These are phyloP conservation scores for Sanghuangporus weigelae DNA, from an alignment of 1,284 basidiomycete species.

Conservation along the genomic window DNA sequence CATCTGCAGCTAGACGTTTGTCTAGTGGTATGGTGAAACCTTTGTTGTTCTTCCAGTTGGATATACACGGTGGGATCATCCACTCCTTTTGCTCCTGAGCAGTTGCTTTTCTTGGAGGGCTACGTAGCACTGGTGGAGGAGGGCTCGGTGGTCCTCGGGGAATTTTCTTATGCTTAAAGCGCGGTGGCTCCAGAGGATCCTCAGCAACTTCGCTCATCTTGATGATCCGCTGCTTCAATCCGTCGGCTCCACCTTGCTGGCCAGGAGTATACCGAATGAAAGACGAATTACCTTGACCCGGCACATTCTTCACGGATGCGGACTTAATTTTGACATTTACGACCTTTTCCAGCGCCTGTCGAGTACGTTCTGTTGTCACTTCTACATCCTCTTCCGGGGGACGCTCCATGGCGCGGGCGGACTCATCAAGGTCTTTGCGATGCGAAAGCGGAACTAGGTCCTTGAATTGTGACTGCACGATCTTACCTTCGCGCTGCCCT, in stretches of 20 bases:
- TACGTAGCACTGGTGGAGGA: constrained; percentile 93
- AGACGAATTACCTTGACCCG: constrained; percentile 70
- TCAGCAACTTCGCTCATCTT: constrained; percentile 98
- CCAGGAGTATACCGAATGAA: constrained; percentile 98
- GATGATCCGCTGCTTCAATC: constrained; percentile 91
- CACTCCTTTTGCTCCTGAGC: constrained; percentile 98
- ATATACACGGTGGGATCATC: constrained; percentile 99
- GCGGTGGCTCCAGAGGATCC: constrained; percentile 94
- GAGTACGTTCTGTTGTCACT: constrained; percentile 85
- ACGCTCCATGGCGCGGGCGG: constrained; percentile 75
- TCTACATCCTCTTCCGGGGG: constrained; percentile 90
- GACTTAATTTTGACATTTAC: constrained; percentile 96
- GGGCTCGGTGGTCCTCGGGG: constrained; percentile 94
- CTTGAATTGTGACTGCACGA: constrained; percentile 93
- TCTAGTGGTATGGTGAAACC: constrained; percentile 99
- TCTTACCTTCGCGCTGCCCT: constrained; percentile 82
- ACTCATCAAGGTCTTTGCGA: constrained; percentile 82
- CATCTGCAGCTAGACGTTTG: constrained; percentile 97
- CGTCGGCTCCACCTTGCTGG: constrained; percentile 66
- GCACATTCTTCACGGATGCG: constrained; percentile 88
- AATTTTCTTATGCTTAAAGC: constrained; percentile 99
- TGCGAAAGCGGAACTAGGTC: constrained; percentile 92
- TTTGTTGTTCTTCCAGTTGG: constrained; percentile 99
- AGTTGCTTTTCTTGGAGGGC: constrained; percentile 93
- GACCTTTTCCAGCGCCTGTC: constrained; percentile 88